Evolutionary conservation across 306 rosid genomes (phyloP).

Genomic region (Adenanthera pavonina): DNA sequence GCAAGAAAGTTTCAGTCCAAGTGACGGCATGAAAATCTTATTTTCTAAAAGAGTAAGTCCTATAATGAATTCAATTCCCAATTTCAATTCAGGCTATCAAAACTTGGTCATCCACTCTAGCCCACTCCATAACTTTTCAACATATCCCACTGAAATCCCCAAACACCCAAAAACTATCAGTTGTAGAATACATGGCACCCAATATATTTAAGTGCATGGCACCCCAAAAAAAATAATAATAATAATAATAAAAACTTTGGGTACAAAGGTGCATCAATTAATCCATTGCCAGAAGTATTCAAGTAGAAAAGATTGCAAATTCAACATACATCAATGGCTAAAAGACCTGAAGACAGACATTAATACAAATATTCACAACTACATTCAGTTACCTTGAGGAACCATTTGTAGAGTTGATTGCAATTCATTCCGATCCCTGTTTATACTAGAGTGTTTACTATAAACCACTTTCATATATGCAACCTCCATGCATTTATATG

Average conservation of each 20-base stretch:
- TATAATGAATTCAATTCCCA: too few species aligned
- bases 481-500: constrained; percentile 92
- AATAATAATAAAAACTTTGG: neutral
- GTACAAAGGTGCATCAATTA: neutral
- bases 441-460: constrained; percentile 59
- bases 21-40: too few species aligned
- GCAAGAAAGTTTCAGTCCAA: too few species aligned
- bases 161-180: constrained; percentile 9
- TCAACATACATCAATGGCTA: constrained; percentile 21
- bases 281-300: constrained; percentile 18
- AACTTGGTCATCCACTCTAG: neutral
- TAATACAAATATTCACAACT: constrained; percentile 34
- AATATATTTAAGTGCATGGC: neutral
- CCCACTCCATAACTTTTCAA: constrained; percentile 10
- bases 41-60: too few species aligned
- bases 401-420: constrained; percentile 64
- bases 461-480: constrained; percentile 74
- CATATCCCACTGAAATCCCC: constrained; percentile 14
- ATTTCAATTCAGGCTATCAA: neutral
- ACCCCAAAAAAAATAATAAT: too few species aligned
- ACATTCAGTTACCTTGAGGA: constrained; percentile 70
- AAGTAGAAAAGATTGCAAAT: constrained; percentile 38
- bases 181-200: constrained; percentile 2
- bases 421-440: constrained; percentile 69
- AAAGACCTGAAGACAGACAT: constrained; percentile 24